Base-by-base conservation (phyloP, 176 grass and related monocot genomes). In the Ensete ventricosum region DNA sequence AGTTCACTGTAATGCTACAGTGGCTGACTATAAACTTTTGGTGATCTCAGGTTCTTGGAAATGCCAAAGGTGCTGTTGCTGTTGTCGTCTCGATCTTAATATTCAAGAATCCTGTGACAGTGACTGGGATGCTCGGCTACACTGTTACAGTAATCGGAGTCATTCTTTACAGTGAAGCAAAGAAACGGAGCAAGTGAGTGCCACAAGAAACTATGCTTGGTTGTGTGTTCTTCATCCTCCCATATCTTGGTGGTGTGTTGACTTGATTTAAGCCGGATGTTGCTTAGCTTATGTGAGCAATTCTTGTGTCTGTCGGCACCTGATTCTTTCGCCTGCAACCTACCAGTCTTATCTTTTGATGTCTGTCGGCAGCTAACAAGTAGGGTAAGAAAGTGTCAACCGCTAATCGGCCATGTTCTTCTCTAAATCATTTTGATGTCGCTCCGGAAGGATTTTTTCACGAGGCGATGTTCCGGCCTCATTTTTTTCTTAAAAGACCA, bases 61-160 rank as follows among this genome's bases (percentile, higher is more conserved):
- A 75, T 60, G 73, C 73, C 54, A 75, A 75, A 20, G 73, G 73
- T 60, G 73, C 73, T 59, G 54, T 75, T 55, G 73, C 73, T 60
- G 73, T 75, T 25, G 73, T 75, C n/a, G 54, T 75, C 25, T 75
- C 73, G 3, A 75, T 75, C 34, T 75, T 60, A 55, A 75, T 75
- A 60, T 75, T 75, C 73, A 75, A 19, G 24, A 75, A 75, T 75
- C 73, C 73, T 10, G 73, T 75, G 26, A 58, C 73, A 19, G 26
- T 75, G 9, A 75, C 73, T 17, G 73, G 73, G 25, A 75, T 75
- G 73, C 54, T 75, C 20, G 73, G 73, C 14, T 75, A 75, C 53
- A n/a, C 54, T 5, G 26, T 75, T 14, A 75, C 73, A 49, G 73
- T 75, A 9, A 21, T 50, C 2, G 73, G 73, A n/a, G 73, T 75